phyloP scores from a whole-genome alignment of 1,284 basidiomycete genomes.

The Peniophora sp. region DNA sequence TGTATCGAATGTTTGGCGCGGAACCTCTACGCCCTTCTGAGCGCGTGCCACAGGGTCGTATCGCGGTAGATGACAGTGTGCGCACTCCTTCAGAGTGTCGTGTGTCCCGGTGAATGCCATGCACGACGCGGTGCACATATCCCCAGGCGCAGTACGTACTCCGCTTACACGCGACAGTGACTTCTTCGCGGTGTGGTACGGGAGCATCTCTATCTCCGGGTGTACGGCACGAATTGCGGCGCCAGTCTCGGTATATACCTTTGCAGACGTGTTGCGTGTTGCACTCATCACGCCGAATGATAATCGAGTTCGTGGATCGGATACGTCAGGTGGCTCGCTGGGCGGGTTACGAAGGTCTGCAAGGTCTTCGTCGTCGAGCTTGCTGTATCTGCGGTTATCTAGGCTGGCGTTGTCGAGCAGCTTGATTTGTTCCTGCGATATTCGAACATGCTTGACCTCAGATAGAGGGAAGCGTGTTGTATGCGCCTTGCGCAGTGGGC shows the following conservation, averaged over 20 bases:
- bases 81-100: too few species aligned
- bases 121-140: conserved; percentile 26
- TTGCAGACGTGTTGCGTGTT: neutral
- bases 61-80: too few species aligned
- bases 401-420: too few species aligned
- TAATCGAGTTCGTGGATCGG: neutral
- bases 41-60: too few species aligned
- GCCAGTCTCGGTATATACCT: neutral
- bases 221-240: neutral
- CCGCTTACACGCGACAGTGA: conserved; percentile 16
- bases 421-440: too few species aligned
- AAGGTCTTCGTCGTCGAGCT: neutral
- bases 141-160: conserved; percentile 12
- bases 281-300: neutral
- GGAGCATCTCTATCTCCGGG: conserved; percentile 11
- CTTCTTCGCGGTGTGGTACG: conserved; percentile 16
- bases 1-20: neutral
- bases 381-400: neutral
- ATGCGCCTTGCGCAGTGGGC: too few species aligned
- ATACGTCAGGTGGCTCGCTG: neutral
- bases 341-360: neutral
- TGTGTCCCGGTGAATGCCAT: conserved; percentile 16
- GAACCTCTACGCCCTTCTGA: too few species aligned
- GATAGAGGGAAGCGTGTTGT: too few species aligned
- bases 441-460: too few species aligned